Base-by-base conservation (phyloP, 768 basidiomycete species). In the Rickenella mellea region DNA sequence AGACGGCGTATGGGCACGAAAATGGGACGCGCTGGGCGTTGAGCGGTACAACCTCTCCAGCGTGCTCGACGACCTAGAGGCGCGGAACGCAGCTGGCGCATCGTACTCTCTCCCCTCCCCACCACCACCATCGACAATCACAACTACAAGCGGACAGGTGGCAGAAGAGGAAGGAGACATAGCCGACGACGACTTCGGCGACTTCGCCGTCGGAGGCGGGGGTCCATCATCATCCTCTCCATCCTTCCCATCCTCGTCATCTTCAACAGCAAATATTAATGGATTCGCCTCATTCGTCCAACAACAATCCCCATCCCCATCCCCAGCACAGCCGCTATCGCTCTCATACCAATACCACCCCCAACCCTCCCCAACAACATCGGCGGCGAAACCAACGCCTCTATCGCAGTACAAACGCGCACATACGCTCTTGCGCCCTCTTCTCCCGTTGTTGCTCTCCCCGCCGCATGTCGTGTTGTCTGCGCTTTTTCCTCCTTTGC, bases 111-210 rank as follows among this genome's bases (percentile, higher is more conserved):
- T n/a, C n/a, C n/a, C n/a, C n/a, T n/a, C n/a, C n/a, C n/a, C n/a
- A n/a, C n/a, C n/a, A n/a, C n/a, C n/a, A n/a, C n/a, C 39, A n/a
- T n/a, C n/a, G n/a, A n/a, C n/a, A n/a, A n/a, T n/a, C n/a, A n/a
- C n/a, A n/a, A n/a, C n/a, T n/a, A n/a, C n/a, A n/a, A n/a, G n/a
- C n/a, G n/a, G n/a, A n/a, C n/a, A n/a, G n/a, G n/a, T n/a, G n/a
- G n/a, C n/a, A n/a, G n/a, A n/a, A n/a, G n/a, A n/a, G n/a, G n/a
- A n/a, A n/a, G n/a, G n/a, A n/a, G 65, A 71, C 40, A 50, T 49
- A 11, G 41, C 40, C 19, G 83, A 89, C 46, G 88, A 93, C 51
- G 89, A 90, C 20, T 94, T 94, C 61, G 92, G 90, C 3, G 90
- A 92, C 55, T 89, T 91, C 55, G 73, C 83, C 1, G 65, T 70